Evolutionary conservation across 2,329 filamentous ascomycete genomes (phyloP).

Genomic region (Parafenestella ontariensis): DNA sequence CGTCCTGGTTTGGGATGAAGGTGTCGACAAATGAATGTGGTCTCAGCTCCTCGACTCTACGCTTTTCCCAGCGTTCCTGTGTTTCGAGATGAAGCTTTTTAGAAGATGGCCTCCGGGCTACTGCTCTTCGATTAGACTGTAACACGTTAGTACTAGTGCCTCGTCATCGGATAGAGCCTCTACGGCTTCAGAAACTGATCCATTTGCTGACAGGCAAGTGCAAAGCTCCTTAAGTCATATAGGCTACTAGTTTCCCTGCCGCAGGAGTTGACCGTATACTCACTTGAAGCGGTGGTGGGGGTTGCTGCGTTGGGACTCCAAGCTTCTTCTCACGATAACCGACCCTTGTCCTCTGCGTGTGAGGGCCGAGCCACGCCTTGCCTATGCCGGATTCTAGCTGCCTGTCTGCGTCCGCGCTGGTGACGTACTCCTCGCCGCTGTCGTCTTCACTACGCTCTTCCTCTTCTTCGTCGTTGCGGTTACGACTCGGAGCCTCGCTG

Average conservation of each 20-base stretch:
- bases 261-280: background rate
- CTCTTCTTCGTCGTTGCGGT: slow-evolving; percentile 9
- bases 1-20: slow-evolving; percentile 18
- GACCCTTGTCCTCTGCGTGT: slow-evolving; percentile 8
- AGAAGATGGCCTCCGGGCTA: background rate
- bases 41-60: slow-evolving; percentile 5
- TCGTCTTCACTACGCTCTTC: background rate
- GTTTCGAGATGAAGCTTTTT: background rate
- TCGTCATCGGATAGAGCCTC: background rate
- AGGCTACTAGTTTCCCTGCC: no score
- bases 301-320: background rate
- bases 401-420: background rate
- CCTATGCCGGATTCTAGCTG: slow-evolving; percentile 2
- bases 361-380: slow-evolving; percentile 5
- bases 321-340: slow-evolving; percentile 10
- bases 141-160: background rate
- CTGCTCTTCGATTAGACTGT: no score
- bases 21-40: slow-evolving; percentile 11
- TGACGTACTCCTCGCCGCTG: background rate
- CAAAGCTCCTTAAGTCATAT: no score
- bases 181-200: no score
- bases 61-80: slow-evolving; percentile 5
- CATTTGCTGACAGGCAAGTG: no score
- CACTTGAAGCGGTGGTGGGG: background rate
- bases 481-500: slow-evolving; percentile 8